These are phyloP conservation scores for Ambrosia artemisiifolia DNA, from an alignment of 129 eudicot genomes.

Conservation along the genomic window DNA sequence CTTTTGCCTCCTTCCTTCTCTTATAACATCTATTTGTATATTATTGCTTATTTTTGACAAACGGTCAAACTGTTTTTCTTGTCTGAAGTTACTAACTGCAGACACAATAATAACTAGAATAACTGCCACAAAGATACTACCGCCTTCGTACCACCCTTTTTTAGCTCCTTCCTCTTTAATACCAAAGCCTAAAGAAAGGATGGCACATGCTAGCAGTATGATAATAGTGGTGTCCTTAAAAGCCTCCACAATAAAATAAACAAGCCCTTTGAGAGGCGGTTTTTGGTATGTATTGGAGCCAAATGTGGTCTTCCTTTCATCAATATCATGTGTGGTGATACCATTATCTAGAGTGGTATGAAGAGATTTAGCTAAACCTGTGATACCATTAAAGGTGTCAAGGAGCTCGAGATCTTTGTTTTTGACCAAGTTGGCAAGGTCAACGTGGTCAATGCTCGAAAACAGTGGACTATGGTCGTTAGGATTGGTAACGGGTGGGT, in stretches of 20 bases:
- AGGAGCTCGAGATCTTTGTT: conserved; percentile 43
- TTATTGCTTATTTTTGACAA: conserved; percentile 63
- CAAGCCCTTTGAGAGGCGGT: conserved; percentile 58
- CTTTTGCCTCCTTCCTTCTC: conserved; percentile 62
- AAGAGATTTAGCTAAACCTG: conserved; percentile 47
- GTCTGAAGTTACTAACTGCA: conserved; percentile 66
- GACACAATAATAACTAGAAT: conserved; percentile 56
- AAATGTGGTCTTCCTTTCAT: conserved; percentile 25
- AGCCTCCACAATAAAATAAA: conserved; percentile 53
- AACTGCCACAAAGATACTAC: conserved; percentile 71
- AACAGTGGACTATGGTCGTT: conserved; percentile 13
- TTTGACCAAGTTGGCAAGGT: conserved; percentile 50
- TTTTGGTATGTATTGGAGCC: conserved; percentile 63
- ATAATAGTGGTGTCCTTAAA: conserved; percentile 61
- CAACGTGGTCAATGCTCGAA: conserved; percentile 30
- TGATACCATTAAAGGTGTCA: conserved; percentile 33
- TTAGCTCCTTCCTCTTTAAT: conserved; percentile 49
- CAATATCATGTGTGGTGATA: conserved; percentile 34
- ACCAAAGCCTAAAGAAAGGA: conserved; percentile 61
- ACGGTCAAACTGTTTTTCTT: conserved; percentile 60
- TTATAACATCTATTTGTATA: conserved; percentile 45
- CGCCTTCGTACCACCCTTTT: conserved; percentile 88
- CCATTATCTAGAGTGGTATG: conserved; percentile 43
- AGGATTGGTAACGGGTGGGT: background rate
- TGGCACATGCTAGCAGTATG: conserved; percentile 60